Evolutionary conservation across 805 yeast species (phyloP).

Genomic region (Metschnikowia bowlesiae): DNA sequence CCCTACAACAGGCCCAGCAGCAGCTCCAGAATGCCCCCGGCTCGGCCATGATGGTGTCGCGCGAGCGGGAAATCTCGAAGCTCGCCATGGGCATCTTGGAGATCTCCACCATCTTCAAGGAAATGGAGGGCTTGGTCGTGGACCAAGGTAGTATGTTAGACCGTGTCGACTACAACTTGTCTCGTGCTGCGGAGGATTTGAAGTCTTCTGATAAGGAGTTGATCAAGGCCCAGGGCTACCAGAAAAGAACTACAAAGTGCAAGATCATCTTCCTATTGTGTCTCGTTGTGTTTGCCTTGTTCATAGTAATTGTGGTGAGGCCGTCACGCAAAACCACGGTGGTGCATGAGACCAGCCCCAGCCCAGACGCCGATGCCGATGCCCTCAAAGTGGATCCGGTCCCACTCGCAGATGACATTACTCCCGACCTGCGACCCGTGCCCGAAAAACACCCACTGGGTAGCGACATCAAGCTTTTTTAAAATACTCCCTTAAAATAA

Average conservation of each 20-base stretch:
- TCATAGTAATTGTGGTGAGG: conserved; percentile 66
- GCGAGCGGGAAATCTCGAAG: conserved; percentile 86
- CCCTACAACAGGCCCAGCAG: conserved; percentile 45
- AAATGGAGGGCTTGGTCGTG: conserved; percentile 83
- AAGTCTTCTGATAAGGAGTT: conserved; percentile 76
- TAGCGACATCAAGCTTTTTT: neutral
- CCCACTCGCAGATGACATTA: neutral
- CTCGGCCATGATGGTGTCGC: conserved; percentile 47
- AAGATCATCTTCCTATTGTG: conserved; percentile 73
- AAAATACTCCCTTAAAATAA: too few species aligned
- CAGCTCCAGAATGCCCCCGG: conserved; percentile 19
- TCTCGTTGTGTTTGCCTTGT: conserved; percentile 64
- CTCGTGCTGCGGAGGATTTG: conserved; percentile 71
- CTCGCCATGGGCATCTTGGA: conserved; percentile 94
- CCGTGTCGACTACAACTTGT: conserved; percentile 87
- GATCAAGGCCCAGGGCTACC: conserved; percentile 71
- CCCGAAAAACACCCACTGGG: conserved; percentile 1
- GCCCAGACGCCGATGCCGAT: neutral
- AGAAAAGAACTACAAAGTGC: conserved; percentile 86
- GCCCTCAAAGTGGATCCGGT: neutral
- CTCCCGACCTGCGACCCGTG: conserved; percentile 7
- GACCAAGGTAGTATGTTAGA: conserved; percentile 95
- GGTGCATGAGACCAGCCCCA: conserved; percentile 16
- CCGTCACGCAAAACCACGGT: conserved; percentile 39
- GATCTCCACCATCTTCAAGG: conserved; percentile 87